A percentile compares a stretch with the other conserved stretches of the same genome.
phyloP scores from a whole-genome alignment of 2,329 filamentous ascomycete species.

The Penicillium crustosum region DNA sequence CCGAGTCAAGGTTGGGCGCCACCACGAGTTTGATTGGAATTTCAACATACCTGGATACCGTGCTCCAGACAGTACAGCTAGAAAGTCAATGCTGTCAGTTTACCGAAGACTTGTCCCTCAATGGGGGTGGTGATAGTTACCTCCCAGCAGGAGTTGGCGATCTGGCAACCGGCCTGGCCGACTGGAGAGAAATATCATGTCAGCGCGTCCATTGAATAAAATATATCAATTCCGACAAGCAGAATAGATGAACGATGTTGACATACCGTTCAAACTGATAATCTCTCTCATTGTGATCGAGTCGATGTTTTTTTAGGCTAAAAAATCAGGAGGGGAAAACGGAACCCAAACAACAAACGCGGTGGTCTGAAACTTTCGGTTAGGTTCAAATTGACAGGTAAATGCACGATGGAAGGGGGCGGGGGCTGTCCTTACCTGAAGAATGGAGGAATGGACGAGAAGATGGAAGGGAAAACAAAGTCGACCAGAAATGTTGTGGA shows the following conservation, averaged over 20 bases:
- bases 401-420: slow-evolving; percentile 15
- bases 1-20: slow-evolving; percentile 20
- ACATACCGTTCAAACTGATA: slow-evolving; percentile 96
- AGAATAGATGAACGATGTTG: slow-evolving; percentile 15
- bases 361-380: slow-evolving; percentile 25
- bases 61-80: slow-evolving; percentile 99
- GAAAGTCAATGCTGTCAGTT: slow-evolving; percentile 38
- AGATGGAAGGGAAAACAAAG: slow-evolving; percentile 21
- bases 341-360: slow-evolving; percentile 30
- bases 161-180: slow-evolving; percentile 99
- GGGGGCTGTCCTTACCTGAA: slow-evolving; percentile 15
- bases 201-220: slow-evolving; percentile 34
- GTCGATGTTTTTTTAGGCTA: slow-evolving; percentile 18
- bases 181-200: slow-evolving; percentile 57
- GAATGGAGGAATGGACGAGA: slow-evolving; percentile 30
- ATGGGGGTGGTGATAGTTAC: slow-evolving; percentile 59
- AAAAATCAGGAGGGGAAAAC: slow-evolving; percentile 31
- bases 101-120: slow-evolving; percentile 7
- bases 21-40: slow-evolving; percentile 13
- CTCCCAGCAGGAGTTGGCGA: slow-evolving; percentile 99
- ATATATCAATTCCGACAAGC: slow-evolving; percentile 11
- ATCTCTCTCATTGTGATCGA: slow-evolving; percentile 89
- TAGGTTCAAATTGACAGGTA: slow-evolving; percentile 7
- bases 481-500: slow-evolving; percentile 51
- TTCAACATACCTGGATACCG: slow-evolving; percentile 83